phyloP scores from a whole-genome alignment of 192 early-diverging fungal species.

The Backusella westeae region DNA sequence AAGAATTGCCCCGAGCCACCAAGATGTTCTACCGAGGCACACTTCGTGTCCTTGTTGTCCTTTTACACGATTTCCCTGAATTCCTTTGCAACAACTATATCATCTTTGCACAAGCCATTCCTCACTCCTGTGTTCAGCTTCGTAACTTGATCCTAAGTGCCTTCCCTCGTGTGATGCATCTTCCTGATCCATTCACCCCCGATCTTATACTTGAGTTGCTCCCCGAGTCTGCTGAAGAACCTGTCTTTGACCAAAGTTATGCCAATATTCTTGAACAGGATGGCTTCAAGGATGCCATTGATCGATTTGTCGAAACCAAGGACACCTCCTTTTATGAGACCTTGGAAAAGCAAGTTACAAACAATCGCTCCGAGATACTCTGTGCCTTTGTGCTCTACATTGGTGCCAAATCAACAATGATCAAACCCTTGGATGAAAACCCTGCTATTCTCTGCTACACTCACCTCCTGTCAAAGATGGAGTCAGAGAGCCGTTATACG shows the following conservation, averaged over 20 bases:
- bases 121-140: slow-evolving; percentile 88
- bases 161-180: slow-evolving; percentile 90
- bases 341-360: slow-evolving; percentile 46
- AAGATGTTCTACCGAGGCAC: slow-evolving; percentile 87
- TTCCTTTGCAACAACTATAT: slow-evolving; percentile 93
- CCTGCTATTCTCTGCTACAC: slow-evolving; percentile 80
- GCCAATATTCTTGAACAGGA: slow-evolving; percentile 51
- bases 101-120: slow-evolving; percentile 89
- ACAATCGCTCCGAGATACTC: slow-evolving; percentile 74
- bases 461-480: slow-evolving; percentile 50
- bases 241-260: slow-evolving; percentile 82
- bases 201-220: slow-evolving; percentile 88
- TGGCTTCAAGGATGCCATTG: slow-evolving; percentile 71
- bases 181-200: slow-evolving; percentile 95
- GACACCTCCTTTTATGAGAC: slow-evolving; percentile 58
- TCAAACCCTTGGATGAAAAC: slow-evolving; percentile 43
- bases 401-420: slow-evolving; percentile 72
- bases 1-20: slow-evolving; percentile 56
- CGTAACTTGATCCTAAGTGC: slow-evolving; percentile 97
- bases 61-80: slow-evolving; percentile 97
- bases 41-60: slow-evolving; percentile 83
- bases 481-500: slow-evolving; percentile 63
- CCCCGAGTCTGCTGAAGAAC: slow-evolving; percentile 82
- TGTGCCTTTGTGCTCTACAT: slow-evolving; percentile 90
- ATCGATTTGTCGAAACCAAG: slow-evolving; percentile 59